Evolutionary conservation across 768 basidiomycete genomes (phyloP).

Genomic region (Mycena epipterygia): DNA sequence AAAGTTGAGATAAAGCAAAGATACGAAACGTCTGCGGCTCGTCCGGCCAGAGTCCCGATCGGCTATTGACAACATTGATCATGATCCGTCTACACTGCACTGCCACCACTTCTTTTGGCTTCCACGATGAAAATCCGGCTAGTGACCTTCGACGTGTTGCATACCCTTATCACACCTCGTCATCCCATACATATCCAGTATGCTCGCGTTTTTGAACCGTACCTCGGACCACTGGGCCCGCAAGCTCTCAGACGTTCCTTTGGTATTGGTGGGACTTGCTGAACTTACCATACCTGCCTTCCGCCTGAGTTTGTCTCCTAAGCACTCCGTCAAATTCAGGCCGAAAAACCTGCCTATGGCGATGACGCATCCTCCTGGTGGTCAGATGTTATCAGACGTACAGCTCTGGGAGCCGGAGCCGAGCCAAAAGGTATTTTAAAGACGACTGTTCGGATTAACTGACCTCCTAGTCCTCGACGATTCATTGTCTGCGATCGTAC

Average conservation of each 20-base stretch:
- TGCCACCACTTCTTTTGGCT: neutral
- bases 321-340: constrained; percentile 65
- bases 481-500: constrained; percentile 69
- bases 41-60: too few species aligned
- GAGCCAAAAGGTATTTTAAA: constrained; percentile 61
- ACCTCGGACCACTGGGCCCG: constrained; percentile 72
- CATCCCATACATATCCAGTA: constrained; percentile 75
- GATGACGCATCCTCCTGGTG: constrained; percentile 76
- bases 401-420: constrained; percentile 83
- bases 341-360: constrained; percentile 70
- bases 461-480: constrained; percentile 62
- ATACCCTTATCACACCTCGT: constrained; percentile 81
- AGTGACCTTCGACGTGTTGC: constrained; percentile 84
- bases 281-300: neutral
- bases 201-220: constrained; percentile 74
- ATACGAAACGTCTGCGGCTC: too few species aligned
- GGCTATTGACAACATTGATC: too few species aligned
- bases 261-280: constrained; percentile 60
- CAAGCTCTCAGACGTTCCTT: constrained; percentile 69
- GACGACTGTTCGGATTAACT: neutral
- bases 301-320: constrained; percentile 17
- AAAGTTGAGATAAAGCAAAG: too few species aligned
- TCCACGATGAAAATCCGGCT: constrained; percentile 58
- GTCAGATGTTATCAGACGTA: constrained; percentile 81
- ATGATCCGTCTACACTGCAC: neutral